phyloP scores from a whole-genome alignment of 352 stramenopile genomes.

The Phytophthora sansomeana region DNA sequence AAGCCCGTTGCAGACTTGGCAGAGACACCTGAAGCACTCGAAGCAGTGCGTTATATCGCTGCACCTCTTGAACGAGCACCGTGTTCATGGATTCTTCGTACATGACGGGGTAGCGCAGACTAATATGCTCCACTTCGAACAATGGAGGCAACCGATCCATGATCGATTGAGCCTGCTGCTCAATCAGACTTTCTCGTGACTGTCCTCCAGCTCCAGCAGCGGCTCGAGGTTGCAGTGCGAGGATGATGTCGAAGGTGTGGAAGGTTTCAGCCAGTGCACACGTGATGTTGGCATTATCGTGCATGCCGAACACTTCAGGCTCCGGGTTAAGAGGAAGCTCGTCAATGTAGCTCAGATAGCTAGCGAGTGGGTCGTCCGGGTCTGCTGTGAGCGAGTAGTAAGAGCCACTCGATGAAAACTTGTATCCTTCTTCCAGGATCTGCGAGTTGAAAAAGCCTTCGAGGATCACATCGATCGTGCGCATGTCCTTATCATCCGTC shows the following conservation, averaged over 20 bases:
- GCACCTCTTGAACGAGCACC: conserved; percentile 90
- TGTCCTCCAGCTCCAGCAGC: conserved; percentile 66
- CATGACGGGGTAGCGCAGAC: conserved; percentile 86
- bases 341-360: conserved; percentile 96
- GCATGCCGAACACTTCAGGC: conserved; percentile 94
- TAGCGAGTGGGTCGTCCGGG: conserved; percentile 64
- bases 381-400: conserved; percentile 90
- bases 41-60: conserved; percentile 88
- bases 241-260: conserved; percentile 88
- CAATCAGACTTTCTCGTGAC: conserved; percentile 82
- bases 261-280: conserved; percentile 92
- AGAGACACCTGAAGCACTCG: conserved; percentile 72
- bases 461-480: conserved; percentile 91
- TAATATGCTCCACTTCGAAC: conserved; percentile 86
- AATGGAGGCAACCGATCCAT: conserved; percentile 60
- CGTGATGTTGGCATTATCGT: conserved; percentile 95
- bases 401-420: conserved; percentile 82
- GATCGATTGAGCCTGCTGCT: conserved; percentile 75
- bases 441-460: conserved; percentile 89
- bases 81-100: conserved; percentile 97
- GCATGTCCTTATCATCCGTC: conserved; percentile 95
- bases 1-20: conserved; percentile 69
- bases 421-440: conserved; percentile 81
- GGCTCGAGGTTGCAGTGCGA: conserved; percentile 82
- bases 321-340: conserved; percentile 90